Base-by-base conservation (phyloP, 225 moss, liverwort and hornwort genomes). In the Marchantia polymorpha region DNA sequence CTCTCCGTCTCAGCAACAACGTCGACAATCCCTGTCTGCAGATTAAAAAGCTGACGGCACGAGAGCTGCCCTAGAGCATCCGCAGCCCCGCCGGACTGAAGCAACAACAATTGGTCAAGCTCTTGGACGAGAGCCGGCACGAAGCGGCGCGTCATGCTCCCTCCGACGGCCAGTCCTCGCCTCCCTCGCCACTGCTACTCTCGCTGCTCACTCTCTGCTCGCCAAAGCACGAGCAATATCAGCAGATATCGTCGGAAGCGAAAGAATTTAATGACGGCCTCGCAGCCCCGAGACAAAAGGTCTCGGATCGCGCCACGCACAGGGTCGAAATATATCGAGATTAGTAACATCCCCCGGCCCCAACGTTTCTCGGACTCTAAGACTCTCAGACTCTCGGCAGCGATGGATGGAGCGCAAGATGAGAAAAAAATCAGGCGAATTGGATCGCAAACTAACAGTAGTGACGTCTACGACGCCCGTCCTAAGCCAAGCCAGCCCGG, bases 201-300 rank as follows among this genome's bases (percentile, higher is more conserved):
- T 56, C 9, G 15, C 60, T 60, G n/a, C 77, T n/a, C 0, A 29
- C 66, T 25, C 47, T 31, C 53, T 67, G 64, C 19, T 48, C 25
- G 26, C 53, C 59, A 48, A 47, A 11, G 52, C 51, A 60, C 60
- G 69, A 79, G 83, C 56, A 79, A 75, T 67, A 79, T 83, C 79
- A 76, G 79, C 83, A 83, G 83, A 83, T 67, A 83, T 79, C 79
- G 48, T 51, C 75, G 79, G 83, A 66, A 66, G 66, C 0, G 3
- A 66, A 26, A 14, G 30, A 66, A 66, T 66, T 30, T 4, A 61
- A 61, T 3, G n/a, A n/a, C n/a, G 69, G 67, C 70, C 11, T 7
- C 9, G 10, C 8, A 10, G 22, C 46, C 14, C 46, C 70, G 46
- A 39, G 48, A 22, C 48, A 71, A 49, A 66, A 23, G 16, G 66